Conservation (phyloP, 495 filamentous ascomycete species). For the Xylaria castorea region DNA sequence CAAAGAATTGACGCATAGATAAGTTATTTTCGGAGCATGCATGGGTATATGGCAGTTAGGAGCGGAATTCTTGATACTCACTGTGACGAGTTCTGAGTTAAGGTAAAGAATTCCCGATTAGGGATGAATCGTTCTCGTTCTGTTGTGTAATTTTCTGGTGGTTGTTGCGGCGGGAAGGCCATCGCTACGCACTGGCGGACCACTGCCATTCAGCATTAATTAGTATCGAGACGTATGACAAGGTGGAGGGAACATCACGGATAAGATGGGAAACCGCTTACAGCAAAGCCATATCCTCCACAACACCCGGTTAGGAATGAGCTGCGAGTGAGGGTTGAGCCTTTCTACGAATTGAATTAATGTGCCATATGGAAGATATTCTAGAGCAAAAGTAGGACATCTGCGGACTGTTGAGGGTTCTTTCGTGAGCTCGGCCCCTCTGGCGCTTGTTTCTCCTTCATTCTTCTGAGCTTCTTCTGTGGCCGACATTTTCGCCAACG, state of each 20-base stretch:
- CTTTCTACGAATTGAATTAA: neutral
- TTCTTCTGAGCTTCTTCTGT: neutral
- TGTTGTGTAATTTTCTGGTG: neutral
- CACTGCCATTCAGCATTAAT: slow-evolving; percentile 19
- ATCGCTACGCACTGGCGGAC: slow-evolving; percentile 31
- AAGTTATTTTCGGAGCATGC: neutral
- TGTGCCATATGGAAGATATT: slow-evolving; percentile 29
- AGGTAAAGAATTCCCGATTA: neutral
- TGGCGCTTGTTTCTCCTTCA: neutral
- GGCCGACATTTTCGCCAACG: neutral
- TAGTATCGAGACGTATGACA: neutral
- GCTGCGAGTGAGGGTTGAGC: neutral
- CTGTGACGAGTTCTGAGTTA: slow-evolving; percentile 32
- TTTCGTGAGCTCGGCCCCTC: neutral
- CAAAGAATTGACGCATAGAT: neutral
- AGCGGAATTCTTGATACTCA: neutral
- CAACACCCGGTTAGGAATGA: slow-evolving; percentile 24
- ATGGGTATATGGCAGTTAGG: neutral
- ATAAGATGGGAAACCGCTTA: slow-evolving; percentile 2
- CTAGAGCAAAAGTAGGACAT: slow-evolving; percentile 31
- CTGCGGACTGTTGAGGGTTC: neutral
- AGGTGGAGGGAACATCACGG: neutral
- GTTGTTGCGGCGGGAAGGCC: slow-evolving; percentile 24
- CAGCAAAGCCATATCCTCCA: slow-evolving; percentile 34
- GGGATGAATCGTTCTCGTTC: neutral